Conservation (phyloP, 192 early-diverging fungal genomes). For the Entomortierella lignicola region DNA sequence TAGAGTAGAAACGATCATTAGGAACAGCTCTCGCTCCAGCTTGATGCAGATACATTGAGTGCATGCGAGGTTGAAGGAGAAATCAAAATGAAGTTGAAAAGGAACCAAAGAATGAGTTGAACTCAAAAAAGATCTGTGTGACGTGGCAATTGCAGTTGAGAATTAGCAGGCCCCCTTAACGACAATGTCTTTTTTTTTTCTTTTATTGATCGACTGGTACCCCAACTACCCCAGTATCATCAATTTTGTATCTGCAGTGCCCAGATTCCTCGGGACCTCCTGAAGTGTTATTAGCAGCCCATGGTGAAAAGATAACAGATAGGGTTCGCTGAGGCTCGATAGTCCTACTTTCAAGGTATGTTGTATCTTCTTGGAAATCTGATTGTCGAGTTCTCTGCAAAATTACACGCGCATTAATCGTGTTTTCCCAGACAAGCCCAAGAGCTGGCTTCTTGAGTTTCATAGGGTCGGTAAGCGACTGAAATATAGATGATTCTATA, state of each 20-base stretch:
- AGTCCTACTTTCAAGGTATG: not conserved
- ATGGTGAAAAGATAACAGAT: slow-evolving; percentile 41
- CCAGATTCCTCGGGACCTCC: slow-evolving; percentile 4
- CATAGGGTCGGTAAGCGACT: slow-evolving; percentile 21
- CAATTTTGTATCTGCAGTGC: slow-evolving; percentile 31
- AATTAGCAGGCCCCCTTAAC: too few relatives aligned
- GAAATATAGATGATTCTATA: slow-evolving; percentile 12
- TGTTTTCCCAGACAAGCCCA: slow-evolving; percentile 80
- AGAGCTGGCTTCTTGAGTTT: slow-evolving; percentile 74
- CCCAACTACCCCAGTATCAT: slow-evolving; percentile 31
- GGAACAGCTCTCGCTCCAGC: slow-evolving; percentile 25
- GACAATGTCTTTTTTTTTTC: too few relatives aligned
- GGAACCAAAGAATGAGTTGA: not conserved
- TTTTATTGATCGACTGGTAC: slow-evolving; percentile 53
- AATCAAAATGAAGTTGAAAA: not conserved
- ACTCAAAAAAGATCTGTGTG: not conserved
- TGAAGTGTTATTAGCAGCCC: slow-evolving; percentile 9
- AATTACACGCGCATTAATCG: slow-evolving; percentile 74
- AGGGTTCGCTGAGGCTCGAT: slow-evolving; percentile 31
- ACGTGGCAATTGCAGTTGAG: too few relatives aligned
- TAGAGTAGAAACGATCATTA: slow-evolving; percentile 31
- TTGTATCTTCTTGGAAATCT: slow-evolving; percentile 10
- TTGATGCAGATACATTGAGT: slow-evolving; percentile 41
- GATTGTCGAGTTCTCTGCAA: slow-evolving; percentile 49
- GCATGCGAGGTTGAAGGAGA: slow-evolving; percentile 4